Percentiles rank a stretch among this genome's conserved stretches.
Evolutionary conservation across 148 eudicot species (phyloP).

Genomic region (Rhododendron henanense): DNA sequence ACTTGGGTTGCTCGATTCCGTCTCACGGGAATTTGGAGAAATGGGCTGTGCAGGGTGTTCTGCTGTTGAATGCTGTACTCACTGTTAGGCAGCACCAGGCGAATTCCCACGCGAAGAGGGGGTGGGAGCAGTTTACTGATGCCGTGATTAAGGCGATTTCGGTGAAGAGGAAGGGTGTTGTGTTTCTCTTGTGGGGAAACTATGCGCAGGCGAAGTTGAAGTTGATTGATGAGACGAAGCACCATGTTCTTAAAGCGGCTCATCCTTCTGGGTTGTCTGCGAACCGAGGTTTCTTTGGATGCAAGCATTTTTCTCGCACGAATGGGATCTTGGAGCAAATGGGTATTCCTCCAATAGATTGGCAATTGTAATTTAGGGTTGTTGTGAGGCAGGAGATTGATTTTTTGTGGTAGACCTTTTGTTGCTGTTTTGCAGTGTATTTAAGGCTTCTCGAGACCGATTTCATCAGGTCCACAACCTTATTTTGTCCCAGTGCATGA

Average conservation of each 20-base stretch:
- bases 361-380: conserved; percentile 52
- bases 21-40: conserved; percentile 81
- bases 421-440: not conserved
- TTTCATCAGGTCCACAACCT: not conserved
- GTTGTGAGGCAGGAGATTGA: not conserved
- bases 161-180: conserved; percentile 66
- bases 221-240: conserved; percentile 78
- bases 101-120: conserved; percentile 91
- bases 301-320: conserved; percentile 97
- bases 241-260: conserved; percentile 87
- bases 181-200: conserved; percentile 97
- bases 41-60: conserved; percentile 97
- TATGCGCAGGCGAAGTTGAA: conserved; percentile 89
- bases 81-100: conserved; percentile 91
- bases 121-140: conserved; percentile 98
- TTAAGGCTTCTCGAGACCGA: not conserved
- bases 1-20: conserved; percentile 80
- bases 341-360: conserved; percentile 67
- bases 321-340: conserved; percentile 62
- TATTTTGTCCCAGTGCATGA: not conserved
- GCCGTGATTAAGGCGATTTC: conserved; percentile 78
- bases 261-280: conserved; percentile 99
- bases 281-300: conserved; percentile 94
- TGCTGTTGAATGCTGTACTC: conserved; percentile 87
- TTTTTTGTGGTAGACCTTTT: not conserved